Base-by-base conservation (phyloP, 768 basidiomycete genomes). In the Lyophyllum shimeji region DNA sequence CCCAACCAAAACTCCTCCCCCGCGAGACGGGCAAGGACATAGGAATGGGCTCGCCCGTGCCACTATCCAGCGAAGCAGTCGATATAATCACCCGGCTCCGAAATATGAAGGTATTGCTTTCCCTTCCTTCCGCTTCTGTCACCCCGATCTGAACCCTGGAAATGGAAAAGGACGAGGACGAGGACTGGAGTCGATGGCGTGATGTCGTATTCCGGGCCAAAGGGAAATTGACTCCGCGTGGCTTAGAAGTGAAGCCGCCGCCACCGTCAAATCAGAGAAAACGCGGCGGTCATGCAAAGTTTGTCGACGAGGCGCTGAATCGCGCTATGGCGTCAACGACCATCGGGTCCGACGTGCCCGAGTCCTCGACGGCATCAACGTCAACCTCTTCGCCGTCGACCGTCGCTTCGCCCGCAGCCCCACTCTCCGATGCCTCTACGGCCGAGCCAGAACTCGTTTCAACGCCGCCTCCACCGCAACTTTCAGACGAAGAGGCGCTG, bases 181-280 rank as follows among this genome's bases (percentile, higher is more conserved):
- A 95, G 66, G 92, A 95, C 62, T 93, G 88, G 89, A 83, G 90
- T 55, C 83, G 93, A 43, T 92, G 90, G 90, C 80, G 91, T 18
- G 93, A 95, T 65, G 85, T 90, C 29, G 79, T 93, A 12, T 93
- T 93, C 68, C 83, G 85, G 4, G 86, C 85, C 6, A 92, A 89
- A 69, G 86, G 82, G 5, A 74, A 77, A 27, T 70, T 91, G 60
- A 70, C 71, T 29, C 80, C 82, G 0, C 67, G 67, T 21, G 66
- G 71, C 53, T 64, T 81, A 58, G 69, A 74, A 46, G 71, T 78
- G 52, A 79, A 76, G 44, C 79, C 83, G 1, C 76, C 82, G 2
- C 85, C 86, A 2, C 84, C 83, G 17, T 81, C 81, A 49, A 89
- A 87, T 65, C 72, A 71, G 62, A 77, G 85, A 49, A 80, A 77